phyloP scores from a whole-genome alignment of 495 filamentous ascomycete genomes.

The Tuber brumale region DNA sequence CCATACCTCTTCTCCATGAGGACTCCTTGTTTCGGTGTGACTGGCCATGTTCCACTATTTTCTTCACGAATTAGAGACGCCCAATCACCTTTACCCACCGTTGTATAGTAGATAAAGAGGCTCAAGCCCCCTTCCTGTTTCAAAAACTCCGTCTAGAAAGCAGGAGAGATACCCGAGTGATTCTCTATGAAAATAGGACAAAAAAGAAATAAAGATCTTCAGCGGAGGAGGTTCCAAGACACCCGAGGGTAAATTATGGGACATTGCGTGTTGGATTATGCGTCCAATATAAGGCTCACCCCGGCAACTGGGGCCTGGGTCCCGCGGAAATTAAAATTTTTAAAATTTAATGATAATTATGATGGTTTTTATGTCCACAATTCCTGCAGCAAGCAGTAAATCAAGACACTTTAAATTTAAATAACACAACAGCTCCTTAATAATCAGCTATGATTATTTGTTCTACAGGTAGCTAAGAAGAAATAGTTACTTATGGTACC shows the following conservation, averaged over 20 bases:
- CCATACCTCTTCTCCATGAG: neutral
- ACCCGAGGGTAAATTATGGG: neutral
- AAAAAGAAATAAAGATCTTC: neutral
- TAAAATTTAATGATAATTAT: too few species aligned
- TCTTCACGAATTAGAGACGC: neutral
- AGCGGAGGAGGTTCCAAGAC: neutral
- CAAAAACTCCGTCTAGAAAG: neutral
- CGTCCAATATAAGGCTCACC: neutral
- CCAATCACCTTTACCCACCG: neutral
- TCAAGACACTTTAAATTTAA: too few species aligned
- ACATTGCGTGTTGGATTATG: neutral
- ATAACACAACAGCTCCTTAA: too few species aligned
- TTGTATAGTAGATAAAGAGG: neutral
- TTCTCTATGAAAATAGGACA: neutral
- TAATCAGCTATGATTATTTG: too few species aligned
- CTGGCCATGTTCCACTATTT: too few species aligned
- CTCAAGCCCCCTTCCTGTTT: neutral
- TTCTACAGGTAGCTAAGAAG: too few species aligned
- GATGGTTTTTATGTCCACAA: too few species aligned
- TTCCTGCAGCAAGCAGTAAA: too few species aligned
- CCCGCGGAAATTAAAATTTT: neutral
- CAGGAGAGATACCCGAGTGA: neutral
- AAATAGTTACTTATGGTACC: too few species aligned
- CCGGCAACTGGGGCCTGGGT: neutral
- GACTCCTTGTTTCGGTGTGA: too few species aligned